Evolutionary conservation across 2,329 filamentous ascomycete species (phyloP).

Genomic region (Hymenoscyphus salicellus): DNA sequence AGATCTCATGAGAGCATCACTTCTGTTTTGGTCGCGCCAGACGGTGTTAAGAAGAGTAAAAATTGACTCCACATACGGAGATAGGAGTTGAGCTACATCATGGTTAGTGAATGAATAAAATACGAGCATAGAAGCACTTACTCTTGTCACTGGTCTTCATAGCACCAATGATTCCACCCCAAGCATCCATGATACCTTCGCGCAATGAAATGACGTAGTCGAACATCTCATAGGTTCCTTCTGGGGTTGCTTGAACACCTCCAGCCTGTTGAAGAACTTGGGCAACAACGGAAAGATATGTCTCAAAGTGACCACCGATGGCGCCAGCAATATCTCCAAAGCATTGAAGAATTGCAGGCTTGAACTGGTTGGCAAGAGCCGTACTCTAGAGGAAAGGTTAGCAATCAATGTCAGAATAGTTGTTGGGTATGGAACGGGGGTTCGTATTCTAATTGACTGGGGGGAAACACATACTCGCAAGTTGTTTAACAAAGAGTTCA

Average conservation of each 20-base stretch:
- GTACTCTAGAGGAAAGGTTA: constrained; percentile 59
- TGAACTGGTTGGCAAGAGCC: constrained; percentile 90
- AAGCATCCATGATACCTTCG: constrained; percentile 98
- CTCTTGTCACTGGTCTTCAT: constrained; percentile 82
- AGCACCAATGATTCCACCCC: constrained; percentile 93
- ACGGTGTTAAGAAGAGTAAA: constrained; percentile 83
- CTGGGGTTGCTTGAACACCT: constrained; percentile 71
- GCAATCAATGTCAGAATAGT: constrained; percentile 11
- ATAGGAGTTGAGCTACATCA: constrained; percentile 61
- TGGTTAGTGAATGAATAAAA: constrained; percentile 30
- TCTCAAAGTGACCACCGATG: constrained; percentile 88
- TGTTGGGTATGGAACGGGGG: not conserved
- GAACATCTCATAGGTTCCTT: constrained; percentile 90
- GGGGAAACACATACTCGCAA: constrained; percentile 61
- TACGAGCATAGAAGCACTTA: constrained; percentile 41
- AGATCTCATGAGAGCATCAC: constrained; percentile 87
- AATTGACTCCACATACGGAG: constrained; percentile 77
- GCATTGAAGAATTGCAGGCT: constrained; percentile 95
- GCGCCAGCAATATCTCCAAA: constrained; percentile 97
- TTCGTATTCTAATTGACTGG: too few relatives aligned
- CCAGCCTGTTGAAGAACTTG: constrained; percentile 93
- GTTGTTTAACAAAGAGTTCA: constrained; percentile 96
- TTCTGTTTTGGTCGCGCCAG: constrained; percentile 78
- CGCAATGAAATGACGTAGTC: constrained; percentile 94
- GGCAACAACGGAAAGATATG: constrained; percentile 86